A percentile compares a stretch with the other conserved stretches of the same genome.
These are phyloP conservation scores for Tuber borchii DNA, from an alignment of 495 filamentous ascomycete species.

Conservation along the genomic window DNA sequence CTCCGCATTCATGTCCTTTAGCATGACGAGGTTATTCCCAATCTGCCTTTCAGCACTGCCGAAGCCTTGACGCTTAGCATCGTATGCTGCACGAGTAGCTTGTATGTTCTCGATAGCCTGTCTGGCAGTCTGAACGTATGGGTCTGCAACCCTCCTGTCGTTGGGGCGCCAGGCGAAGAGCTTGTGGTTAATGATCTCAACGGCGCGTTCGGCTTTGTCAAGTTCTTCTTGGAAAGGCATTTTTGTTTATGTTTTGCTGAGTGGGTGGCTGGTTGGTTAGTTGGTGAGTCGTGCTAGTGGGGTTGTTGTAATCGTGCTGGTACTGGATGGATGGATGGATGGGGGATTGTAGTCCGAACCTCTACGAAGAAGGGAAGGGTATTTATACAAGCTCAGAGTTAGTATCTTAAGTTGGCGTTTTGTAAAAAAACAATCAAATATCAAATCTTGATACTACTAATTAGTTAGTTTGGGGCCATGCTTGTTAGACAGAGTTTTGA, in stretches of 20 bases:
- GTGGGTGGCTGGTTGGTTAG: background rate
- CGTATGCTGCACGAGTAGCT: background rate
- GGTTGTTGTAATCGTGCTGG: background rate
- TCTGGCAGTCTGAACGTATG: background rate
- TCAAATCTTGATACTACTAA: background rate
- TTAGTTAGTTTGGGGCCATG: background rate
- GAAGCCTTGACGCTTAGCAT: background rate
- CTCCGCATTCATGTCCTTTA: background rate
- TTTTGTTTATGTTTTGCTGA: background rate
- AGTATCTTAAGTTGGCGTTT: background rate
- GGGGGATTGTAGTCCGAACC: background rate
- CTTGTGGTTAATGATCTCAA: background rate
- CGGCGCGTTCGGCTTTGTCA: background rate
- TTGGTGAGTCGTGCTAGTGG: background rate
- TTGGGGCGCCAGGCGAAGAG: constrained; percentile 3
- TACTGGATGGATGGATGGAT: background rate
- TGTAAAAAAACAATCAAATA: background rate
- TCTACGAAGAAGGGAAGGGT: background rate
- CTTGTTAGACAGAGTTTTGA: background rate
- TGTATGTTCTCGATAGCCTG: constrained; percentile 3
- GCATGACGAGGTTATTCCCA: background rate
- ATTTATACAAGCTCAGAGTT: background rate
- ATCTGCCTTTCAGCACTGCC: background rate
- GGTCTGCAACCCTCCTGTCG: background rate
- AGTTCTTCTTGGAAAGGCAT: constrained; percentile 1